Percentiles rank a stretch among this genome's conserved stretches.
Conservation (phyloP, 2,329 filamentous ascomycete species). For the Hyphodiscus sp. region DNA sequence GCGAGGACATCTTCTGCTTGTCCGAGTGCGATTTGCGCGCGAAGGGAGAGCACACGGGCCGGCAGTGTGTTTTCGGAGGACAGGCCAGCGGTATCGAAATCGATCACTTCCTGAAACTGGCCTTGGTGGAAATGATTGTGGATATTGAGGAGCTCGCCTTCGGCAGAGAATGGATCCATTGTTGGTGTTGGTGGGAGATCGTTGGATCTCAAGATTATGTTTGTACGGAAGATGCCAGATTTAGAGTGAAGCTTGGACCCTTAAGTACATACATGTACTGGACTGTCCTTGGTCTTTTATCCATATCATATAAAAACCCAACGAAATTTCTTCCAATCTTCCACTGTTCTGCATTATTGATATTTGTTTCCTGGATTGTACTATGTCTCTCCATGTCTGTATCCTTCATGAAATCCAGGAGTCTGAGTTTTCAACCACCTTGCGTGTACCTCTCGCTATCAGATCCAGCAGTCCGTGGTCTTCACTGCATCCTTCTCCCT, state of each 20-base stretch:
- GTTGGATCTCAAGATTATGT: conserved; percentile 2
- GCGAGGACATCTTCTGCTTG: conserved; percentile 67
- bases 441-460: too few species aligned
- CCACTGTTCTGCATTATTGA: not conserved
- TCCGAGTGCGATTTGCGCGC: conserved; percentile 77
- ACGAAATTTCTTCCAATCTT: too few species aligned
- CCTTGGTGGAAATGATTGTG: conserved; percentile 69
- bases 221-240: conserved; percentile 3
- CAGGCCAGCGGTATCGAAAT: conserved; percentile 76
- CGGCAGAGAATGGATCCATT: conserved; percentile 66
- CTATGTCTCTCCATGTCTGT: not conserved
- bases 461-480: too few species aligned
- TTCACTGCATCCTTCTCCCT: too few species aligned
- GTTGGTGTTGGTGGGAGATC: conserved; percentile 7
- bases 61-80: conserved; percentile 71
- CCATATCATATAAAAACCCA: too few species aligned
- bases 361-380: not conserved
- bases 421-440: not conserved
- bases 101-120: conserved; percentile 79
- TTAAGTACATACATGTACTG: too few species aligned
- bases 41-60: conserved; percentile 70
- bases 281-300: too few species aligned
- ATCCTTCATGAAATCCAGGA: too few species aligned
- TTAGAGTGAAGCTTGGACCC: not conserved
- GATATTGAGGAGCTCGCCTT: conserved; percentile 66